Evolutionary conservation across 1,139 yeast genomes (phyloP), one percentile per base, ranked within the genome.

Genomic region (Kodamaea ohmeri): DNA sequence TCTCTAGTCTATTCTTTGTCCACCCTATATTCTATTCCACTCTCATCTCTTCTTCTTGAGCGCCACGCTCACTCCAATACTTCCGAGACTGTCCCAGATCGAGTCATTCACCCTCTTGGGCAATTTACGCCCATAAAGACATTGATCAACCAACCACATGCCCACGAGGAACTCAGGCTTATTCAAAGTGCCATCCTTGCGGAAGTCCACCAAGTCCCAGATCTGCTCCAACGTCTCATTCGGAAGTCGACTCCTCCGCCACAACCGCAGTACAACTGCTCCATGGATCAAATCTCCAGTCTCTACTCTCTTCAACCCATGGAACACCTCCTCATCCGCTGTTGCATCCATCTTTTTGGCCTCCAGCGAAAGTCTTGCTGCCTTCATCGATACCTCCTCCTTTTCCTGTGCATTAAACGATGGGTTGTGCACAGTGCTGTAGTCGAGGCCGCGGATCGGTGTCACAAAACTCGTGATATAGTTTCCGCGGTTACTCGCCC

Each of bases 111-210:
- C 75, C 25, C 63, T 63, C 47, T 76, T 73, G 0, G 97, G 97
- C 36, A 92, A 65, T 58, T 92, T 92, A 26, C 96, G 71, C 0
- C 97, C 97, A 55, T 90, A 92, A n/a, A 90, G 67, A 53, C 96
- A 86, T 58, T 90, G 97, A 59, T 90, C 97, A 1, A 90, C 92
- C 6, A 88, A 63, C 97, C 97, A 90, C 87, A 85, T 88, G 0
- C 96, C 98, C 11, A 89, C 94, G 28, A 90, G 64, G 52, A 92
- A 92, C 46, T 90, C 90, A 34, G 80, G 82, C 44, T 86, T 77
- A 51, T 83, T 86, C 38, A 90, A 65, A 0, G 88, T 78, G 0
- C 96, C 95, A 57, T 86, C 95, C 35, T 67, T 66, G 47, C 90
- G 66, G 34, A 75, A 73, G 55, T 89, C 96, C 13, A 89, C 95